Evolutionary conservation across 2,329 filamentous ascomycete genomes (phyloP), one percentile per base, ranked within the genome.

Genomic region (Penicillium sp.): DNA sequence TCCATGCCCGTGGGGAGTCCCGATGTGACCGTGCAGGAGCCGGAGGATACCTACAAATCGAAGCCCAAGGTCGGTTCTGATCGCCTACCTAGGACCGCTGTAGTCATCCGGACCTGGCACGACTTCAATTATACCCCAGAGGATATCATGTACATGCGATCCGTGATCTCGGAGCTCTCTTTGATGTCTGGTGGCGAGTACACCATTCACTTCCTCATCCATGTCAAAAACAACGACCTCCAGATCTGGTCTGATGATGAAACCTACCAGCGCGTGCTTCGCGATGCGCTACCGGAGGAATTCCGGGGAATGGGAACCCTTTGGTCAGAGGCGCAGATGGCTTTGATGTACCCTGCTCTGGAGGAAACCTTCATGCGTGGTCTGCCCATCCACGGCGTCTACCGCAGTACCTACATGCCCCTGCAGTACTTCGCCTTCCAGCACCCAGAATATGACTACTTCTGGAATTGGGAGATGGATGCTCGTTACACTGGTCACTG

Each of bases 321-420:
- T 7, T 99, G 95, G 95, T 95, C 91, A 0, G 92, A 96, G 74
- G 88, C 89, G 24, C 92, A 97, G 75, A 97, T 98, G 92, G 82
- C 89, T 52, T 85, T 92, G 56, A 83, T 96, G 66, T 99, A 98
- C 75, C 90, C 95, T 52, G 91, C 90, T 49, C 87, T 96, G 26
- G 88, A 91, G 68, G 91, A 96, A 61, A 85, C 90, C 46, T 92
- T 87, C 74, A 82, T 83, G 63, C 82, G 82, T 56, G 84, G 89
- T 50, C 82, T 96, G 55, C 90, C 90, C 1, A 87, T 96, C 1
- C 93, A 98, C 72, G 93, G 93, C 19, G 91, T 96, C 9, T 98
- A 98, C 76, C 89, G 95, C 52, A 93, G 91, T 54, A 85, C 95
- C 10, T 91, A 92, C 67, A 96, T 98, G 91, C 91, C 93, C 0